Evolutionary conservation across 257 asterid genomes (phyloP).

Genomic region (Scutellaria barbata): DNA sequence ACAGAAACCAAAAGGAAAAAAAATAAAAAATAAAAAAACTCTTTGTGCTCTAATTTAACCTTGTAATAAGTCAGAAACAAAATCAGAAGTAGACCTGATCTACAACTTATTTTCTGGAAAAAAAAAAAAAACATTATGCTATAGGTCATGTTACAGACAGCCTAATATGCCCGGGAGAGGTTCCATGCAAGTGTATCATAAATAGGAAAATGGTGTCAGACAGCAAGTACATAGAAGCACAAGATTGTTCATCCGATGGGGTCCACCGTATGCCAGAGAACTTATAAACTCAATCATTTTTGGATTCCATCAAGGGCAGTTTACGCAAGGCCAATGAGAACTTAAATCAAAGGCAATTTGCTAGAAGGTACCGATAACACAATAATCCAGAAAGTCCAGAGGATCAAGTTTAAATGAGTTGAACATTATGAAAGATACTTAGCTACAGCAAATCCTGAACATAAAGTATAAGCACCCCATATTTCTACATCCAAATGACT

Average conservation of each 20-base stretch:
- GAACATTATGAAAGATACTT: conserved; percentile 15
- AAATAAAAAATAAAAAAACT: background rate
- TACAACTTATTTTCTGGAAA: background rate
- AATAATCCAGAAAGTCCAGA: background rate
- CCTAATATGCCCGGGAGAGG: conserved; percentile 1
- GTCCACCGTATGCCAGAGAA: background rate
- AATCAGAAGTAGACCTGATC: conserved; percentile 6
- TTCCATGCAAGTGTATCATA: conserved; percentile 12
- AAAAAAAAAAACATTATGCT: background rate
- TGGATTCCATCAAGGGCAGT: conserved; percentile 6
- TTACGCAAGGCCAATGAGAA: conserved; percentile 3
- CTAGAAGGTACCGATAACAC: background rate
- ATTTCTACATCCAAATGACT: background rate
- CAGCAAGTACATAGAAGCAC: background rate
- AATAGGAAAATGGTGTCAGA: background rate
- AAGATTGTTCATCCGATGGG: conserved; percentile 12
- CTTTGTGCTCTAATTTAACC: background rate
- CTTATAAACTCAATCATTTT: background rate
- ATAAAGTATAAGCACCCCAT: background rate
- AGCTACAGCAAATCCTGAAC: conserved; percentile 1
- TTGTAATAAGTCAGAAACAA: background rate
- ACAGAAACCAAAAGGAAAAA: background rate
- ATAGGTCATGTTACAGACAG: conserved; percentile 3
- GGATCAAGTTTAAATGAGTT: background rate
- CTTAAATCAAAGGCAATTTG: conserved; percentile 18